These are phyloP conservation scores for Rosa lucieae DNA, from an alignment of 306 rosid species.

Conservation along the genomic window DNA sequence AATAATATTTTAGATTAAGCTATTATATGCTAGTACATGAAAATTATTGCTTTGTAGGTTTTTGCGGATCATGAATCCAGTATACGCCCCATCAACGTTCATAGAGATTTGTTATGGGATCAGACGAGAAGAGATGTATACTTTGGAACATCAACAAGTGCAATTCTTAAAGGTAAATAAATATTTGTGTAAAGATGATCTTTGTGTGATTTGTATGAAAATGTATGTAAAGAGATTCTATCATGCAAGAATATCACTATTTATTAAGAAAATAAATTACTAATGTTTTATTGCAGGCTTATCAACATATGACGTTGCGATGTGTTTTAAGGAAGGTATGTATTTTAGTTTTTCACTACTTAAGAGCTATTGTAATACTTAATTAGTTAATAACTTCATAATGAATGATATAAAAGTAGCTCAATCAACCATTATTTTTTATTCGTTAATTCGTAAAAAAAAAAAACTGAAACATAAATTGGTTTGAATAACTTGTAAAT, in stretches of 20 bases:
- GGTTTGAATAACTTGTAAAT: neutral
- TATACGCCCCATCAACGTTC: constrained; percentile 49
- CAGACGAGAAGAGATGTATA: constrained; percentile 28
- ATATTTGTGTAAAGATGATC: neutral
- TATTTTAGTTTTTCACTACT: neutral
- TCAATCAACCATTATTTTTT: neutral
- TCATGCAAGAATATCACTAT: neutral
- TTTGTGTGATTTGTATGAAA: neutral
- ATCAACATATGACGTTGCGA: neutral
- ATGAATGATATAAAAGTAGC: neutral
- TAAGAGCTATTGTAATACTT: neutral
- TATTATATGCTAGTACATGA: neutral
- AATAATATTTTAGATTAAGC: neutral
- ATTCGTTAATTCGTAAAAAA: neutral
- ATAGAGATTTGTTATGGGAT: constrained; percentile 46
- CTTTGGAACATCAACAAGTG: constrained; percentile 47
- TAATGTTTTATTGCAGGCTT: constrained; percentile 32
- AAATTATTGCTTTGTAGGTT: constrained; percentile 34
- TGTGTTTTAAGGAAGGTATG: constrained; percentile 48
- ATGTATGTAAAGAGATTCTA: neutral
- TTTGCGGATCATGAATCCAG: constrained; percentile 58
- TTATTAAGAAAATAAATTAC: neutral
- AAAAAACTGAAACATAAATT: neutral
- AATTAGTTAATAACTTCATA: neutral
- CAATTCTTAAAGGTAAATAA: constrained; percentile 49